Conservation (phyloP, 140 eudicot genomes). For the Flaveria floridana region DNA sequence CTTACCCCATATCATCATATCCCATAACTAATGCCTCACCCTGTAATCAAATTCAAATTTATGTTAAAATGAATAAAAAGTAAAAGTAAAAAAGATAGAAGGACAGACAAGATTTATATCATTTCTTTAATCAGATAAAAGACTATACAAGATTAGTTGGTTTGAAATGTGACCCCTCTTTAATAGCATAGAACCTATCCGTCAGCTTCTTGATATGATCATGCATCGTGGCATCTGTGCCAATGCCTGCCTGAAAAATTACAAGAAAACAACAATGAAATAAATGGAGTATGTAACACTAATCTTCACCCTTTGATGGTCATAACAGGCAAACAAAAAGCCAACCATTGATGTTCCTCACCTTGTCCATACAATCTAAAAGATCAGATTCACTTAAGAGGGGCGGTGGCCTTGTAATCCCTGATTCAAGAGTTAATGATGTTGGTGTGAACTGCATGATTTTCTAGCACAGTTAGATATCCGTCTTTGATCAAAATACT, state of each 20-base stretch:
- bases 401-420: conserved; percentile 94
- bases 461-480: conserved; percentile 21
- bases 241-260: conserved; percentile 73
- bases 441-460: conserved; percentile 78
- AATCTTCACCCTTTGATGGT: conserved; percentile 5
- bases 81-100: conserved; percentile 12
- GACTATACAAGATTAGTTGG: conserved; percentile 83
- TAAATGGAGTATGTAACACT: background rate
- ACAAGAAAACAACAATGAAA: background rate
- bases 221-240: conserved; percentile 99
- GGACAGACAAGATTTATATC: conserved; percentile 16
- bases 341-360: conserved; percentile 26
- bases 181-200: conserved; percentile 93
- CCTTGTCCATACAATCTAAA: conserved; percentile 89
- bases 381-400: conserved; percentile 98
- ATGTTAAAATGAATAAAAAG: conserved; percentile 7
- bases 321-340: background rate
- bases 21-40: conserved; percentile 99
- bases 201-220: conserved; percentile 96
- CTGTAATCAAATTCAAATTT: conserved; percentile 49
- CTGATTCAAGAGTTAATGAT: conserved; percentile 80
- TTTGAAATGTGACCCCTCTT: conserved; percentile 75
- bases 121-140: conserved; percentile 23
- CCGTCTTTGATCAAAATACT: conserved; percentile 16
- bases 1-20: conserved; percentile 96